Evolutionary conservation across 345 rosid species (phyloP).

Genomic region (Lepidium africanum): DNA sequence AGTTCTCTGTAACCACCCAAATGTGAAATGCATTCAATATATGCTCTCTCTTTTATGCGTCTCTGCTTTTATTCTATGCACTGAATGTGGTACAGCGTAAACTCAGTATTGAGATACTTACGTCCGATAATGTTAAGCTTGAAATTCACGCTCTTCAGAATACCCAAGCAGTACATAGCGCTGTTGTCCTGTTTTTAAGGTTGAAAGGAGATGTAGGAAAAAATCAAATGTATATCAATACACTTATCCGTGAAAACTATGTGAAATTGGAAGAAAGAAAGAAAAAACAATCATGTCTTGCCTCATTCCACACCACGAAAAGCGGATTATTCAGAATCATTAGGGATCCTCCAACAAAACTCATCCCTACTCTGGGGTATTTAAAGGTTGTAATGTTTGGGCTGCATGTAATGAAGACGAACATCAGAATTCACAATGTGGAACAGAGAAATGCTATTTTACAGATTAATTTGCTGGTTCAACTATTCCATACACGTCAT

Average conservation of each 20-base stretch:
- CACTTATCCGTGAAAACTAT: background rate
- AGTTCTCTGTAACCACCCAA: constrained; percentile 36
- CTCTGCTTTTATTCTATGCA: too few relatives aligned
- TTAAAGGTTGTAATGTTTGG: constrained; percentile 20
- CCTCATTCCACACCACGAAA: background rate
- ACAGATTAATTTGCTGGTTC: background rate
- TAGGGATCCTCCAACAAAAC: constrained; percentile 52
- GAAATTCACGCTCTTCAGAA: constrained; percentile 41
- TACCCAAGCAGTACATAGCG: constrained; percentile 47
- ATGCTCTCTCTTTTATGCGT: background rate
- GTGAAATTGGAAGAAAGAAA: background rate
- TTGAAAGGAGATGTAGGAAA: background rate
- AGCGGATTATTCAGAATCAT: constrained; percentile 1
- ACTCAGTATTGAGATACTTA: constrained; percentile 36
- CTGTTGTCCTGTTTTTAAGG: constrained; percentile 28
- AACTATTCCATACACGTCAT: background rate
- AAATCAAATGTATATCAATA: background rate
- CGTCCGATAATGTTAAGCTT: constrained; percentile 70
- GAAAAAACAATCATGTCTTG: background rate
- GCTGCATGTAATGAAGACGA: constrained; percentile 26
- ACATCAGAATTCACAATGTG: background rate
- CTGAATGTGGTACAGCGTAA: too few relatives aligned
- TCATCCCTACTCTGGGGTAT: constrained; percentile 36
- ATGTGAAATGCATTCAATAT: background rate
- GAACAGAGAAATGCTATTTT: background rate